These are phyloP conservation scores for Nasturtium officinale DNA, from an alignment of 345 rosid genomes.

Conservation along the genomic window DNA sequence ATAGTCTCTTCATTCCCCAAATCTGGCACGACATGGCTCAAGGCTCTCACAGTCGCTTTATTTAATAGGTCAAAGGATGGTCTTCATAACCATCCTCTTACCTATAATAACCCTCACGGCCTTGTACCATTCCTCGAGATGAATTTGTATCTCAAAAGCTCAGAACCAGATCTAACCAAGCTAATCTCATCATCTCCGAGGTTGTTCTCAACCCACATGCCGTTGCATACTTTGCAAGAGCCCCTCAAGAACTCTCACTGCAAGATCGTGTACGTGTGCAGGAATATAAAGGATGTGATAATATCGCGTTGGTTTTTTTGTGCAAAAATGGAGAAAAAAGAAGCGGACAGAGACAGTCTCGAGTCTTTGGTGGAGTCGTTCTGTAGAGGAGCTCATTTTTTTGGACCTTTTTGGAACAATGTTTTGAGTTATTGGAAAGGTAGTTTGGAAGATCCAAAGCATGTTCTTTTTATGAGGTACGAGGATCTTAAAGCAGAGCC, in stretches of 20 bases:
- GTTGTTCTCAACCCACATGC: no score
- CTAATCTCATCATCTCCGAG: background rate
- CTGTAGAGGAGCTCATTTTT: constrained; percentile 43
- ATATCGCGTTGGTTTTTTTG: background rate
- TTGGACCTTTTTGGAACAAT: constrained; percentile 61
- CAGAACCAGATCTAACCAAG: no score
- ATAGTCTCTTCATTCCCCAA: background rate
- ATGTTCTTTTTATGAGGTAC: constrained; percentile 49
- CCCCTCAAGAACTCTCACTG: background rate
- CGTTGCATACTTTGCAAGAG: background rate
- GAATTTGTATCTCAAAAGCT: no score
- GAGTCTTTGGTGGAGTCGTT: no score
- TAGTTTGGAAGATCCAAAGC: constrained; percentile 44
- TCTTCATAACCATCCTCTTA: no score
- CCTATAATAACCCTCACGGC: no score
- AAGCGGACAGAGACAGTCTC: constrained; percentile 8
- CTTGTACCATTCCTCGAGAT: no score
- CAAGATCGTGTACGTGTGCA: background rate
- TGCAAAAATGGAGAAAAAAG: background rate
- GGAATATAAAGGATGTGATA: background rate
- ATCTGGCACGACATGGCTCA: background rate
- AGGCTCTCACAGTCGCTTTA: no score
- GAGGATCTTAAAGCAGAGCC: constrained; percentile 50
- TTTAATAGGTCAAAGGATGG: no score
- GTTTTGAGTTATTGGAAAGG: constrained; percentile 52